phyloP scores from a whole-genome alignment of 345 rosid genomes.

The Brassica nigra region DNA sequence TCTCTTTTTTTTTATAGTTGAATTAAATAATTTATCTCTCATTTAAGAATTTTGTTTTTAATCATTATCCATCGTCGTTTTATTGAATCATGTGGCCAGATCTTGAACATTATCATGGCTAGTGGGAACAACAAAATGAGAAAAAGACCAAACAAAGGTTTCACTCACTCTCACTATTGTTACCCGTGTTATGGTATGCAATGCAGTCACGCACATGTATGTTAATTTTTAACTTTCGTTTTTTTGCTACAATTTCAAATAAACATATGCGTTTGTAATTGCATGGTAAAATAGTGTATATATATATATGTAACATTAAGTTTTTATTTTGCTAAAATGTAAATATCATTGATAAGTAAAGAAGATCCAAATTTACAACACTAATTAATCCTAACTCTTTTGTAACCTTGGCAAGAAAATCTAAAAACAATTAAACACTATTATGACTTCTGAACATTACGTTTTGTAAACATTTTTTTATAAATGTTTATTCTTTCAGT shows the following conservation, averaged over 20 bases:
- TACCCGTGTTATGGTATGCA: background rate
- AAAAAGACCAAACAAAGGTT: constrained; percentile 13
- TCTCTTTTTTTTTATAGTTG: background rate
- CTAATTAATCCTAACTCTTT: background rate
- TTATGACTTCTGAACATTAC: background rate
- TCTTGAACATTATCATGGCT: constrained; percentile 21
- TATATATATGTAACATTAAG: background rate
- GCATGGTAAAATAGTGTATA: background rate
- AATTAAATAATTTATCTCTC: background rate
- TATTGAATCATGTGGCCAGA: constrained; percentile 20
- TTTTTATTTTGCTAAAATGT: too few relatives aligned
- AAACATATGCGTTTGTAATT: background rate
- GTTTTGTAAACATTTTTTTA: background rate
- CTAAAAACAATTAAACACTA: background rate
- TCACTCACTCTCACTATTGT: constrained; percentile 4
- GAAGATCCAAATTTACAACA: too few relatives aligned
- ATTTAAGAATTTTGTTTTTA: background rate
- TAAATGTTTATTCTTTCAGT: background rate
- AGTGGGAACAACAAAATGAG: constrained; percentile 19
- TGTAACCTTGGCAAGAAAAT: background rate
- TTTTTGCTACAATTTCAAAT: background rate
- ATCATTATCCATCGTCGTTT: constrained; percentile 2
- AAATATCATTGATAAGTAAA: too few relatives aligned
- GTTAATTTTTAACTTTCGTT: background rate
- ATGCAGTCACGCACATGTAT: background rate